Evolutionary conservation across 768 basidiomycete species (phyloP), one percentile per base, ranked within the genome.

Genomic region (Vararia minispora): DNA sequence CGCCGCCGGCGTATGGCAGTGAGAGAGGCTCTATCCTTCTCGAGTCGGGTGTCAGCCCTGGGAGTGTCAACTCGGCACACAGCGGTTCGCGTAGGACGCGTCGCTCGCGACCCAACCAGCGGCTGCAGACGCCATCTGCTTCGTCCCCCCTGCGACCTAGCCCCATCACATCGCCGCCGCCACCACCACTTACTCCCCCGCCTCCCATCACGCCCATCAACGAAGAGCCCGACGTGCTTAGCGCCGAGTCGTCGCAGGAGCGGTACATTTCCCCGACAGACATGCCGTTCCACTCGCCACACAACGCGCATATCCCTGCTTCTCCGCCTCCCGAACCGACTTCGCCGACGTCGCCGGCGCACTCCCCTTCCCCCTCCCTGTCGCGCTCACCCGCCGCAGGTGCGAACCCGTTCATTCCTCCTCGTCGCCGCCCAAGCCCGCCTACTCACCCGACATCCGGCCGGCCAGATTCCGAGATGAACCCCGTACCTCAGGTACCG

Each of bases 1-100:
- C 95, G 12, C 95, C 95, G 21, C 95, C 95, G 5, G 92, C 95
- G 1, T 98, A 98, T 59, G 95, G 95, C 13, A 90, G 86, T 51
- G 95, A 99, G 58, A 73, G 91, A 9, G 95, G 94, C 6, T 94
- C 89, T 54, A 97, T 99, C 41, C 66, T 99, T 7, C 69, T 99
- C 2, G 91, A 95, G 58, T 85, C 91, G 1, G 55, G 54, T 7
- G 46, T 56, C 11, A 52, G 45, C 9, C 52, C 57, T 1, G 50
- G 61, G 20, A 61, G 67, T 27, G 58, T 58, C 16, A 62, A 65
- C 4, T 62, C 62, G 29, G 61, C 68, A 13, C 59, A 64, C 6
- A 56, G 61, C 34, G 54, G 65, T 3, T 68, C 67, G 6, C 66
- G 72, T 23, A 73, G 83, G 29, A 68, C 71, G 21, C 72, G 74